A percentile compares a stretch with the other conserved stretches of the same genome.
phyloP scores from a whole-genome alignment of 2,329 filamentous ascomycete genomes.

The Cyphellophora europaea region DNA sequence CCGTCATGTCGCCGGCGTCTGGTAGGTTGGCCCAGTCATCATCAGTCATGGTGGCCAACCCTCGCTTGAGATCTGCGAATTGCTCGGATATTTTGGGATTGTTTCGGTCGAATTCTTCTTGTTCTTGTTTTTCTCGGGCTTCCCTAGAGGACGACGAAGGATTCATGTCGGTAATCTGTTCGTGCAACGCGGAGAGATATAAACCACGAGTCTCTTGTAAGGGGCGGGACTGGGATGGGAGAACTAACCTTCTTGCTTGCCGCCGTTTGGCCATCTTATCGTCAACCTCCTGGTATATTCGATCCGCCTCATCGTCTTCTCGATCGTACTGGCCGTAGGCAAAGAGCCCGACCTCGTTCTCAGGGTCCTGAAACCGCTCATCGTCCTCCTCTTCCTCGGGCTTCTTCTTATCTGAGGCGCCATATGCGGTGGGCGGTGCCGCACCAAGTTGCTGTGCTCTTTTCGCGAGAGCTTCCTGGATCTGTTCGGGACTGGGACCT shows the following conservation, averaged over 20 bases:
- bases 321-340: slow-evolving; percentile 93
- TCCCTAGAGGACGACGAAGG: slow-evolving; percentile 67
- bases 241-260: slow-evolving; percentile 74
- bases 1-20: slow-evolving; percentile 92
- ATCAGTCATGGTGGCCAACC: slow-evolving; percentile 76
- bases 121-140: slow-evolving; percentile 83
- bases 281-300: slow-evolving; percentile 91
- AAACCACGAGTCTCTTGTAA: slow-evolving; percentile 41
- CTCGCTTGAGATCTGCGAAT: slow-evolving; percentile 91
- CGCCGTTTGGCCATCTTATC: slow-evolving; percentile 92
- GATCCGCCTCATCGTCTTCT: slow-evolving; percentile 94
- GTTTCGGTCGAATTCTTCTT: slow-evolving; percentile 89
- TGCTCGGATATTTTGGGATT: slow-evolving; percentile 98
- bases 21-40: slow-evolving; percentile 95
- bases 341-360: slow-evolving; percentile 93
- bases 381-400: slow-evolving; percentile 52
- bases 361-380: slow-evolving; percentile 84
- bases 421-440: slow-evolving; percentile 64
- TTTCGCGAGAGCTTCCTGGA: slow-evolving; percentile 94
- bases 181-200: slow-evolving; percentile 56
- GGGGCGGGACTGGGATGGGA: slow-evolving; percentile 16
- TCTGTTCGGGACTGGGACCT: slow-evolving; percentile 93
- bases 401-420: slow-evolving; percentile 48
- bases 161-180: slow-evolving; percentile 68
- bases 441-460: slow-evolving; percentile 73